phyloP scores from a whole-genome alignment of 148 eudicot genomes.

The Chenopodium formosanum region DNA sequence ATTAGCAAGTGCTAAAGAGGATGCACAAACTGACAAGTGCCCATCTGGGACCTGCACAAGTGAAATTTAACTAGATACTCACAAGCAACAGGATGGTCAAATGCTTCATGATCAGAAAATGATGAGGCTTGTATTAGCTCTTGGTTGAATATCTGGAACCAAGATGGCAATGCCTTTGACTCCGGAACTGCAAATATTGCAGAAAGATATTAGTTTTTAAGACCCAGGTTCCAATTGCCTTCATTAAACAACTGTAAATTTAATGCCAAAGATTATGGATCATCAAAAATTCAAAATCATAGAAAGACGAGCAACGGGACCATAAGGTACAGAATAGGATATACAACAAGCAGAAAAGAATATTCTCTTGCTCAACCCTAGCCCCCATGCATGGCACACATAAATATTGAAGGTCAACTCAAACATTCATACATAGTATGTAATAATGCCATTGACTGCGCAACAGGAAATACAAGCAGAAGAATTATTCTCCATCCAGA shows the following conservation, averaged over 20 bases:
- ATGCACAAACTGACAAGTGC: conserved; percentile 1
- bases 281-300: neutral
- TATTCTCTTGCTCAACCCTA: neutral
- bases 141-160: conserved; percentile 83
- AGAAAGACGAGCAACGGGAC: neutral
- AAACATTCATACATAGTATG: neutral
- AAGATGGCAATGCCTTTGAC: conserved; percentile 61
- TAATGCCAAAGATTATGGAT: neutral
- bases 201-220: conserved; percentile 19
- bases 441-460: neutral
- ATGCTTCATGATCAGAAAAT: conserved; percentile 95
- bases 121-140: conserved; percentile 76
- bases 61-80: conserved; percentile 31
- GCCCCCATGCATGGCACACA: neutral
- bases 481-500: neutral
- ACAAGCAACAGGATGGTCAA: conserved; percentile 99
- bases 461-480: neutral
- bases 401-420: neutral
- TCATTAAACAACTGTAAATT: neutral
- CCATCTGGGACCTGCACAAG: neutral
- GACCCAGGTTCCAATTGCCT: conserved; percentile 1
- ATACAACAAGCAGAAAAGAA: neutral
- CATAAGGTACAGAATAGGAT: neutral
- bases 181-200: conserved; percentile 50
- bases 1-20: neutral